phyloP scores from a whole-genome alignment of 257 asterid genomes.

The Plantago elongata region DNA sequence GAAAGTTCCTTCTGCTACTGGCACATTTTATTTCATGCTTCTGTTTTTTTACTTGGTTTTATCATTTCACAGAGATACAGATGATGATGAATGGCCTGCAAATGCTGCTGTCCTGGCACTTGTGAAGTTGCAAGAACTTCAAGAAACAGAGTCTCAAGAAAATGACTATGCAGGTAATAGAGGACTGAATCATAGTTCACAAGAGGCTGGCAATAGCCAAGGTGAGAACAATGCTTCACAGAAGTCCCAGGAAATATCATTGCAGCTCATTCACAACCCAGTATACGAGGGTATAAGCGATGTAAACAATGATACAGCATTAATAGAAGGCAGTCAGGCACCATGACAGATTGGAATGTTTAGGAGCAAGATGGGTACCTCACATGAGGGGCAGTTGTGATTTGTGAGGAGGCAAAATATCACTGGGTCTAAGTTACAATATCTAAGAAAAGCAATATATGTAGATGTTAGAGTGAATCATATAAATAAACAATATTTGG shows the following conservation, averaged over 20 bases:
- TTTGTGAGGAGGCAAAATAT: too few species aligned
- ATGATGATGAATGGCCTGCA: constrained; percentile 39
- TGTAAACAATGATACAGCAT: neutral
- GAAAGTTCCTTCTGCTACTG: neutral
- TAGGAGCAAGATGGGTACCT: too few species aligned
- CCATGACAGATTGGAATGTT: neutral
- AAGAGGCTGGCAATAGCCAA: constrained; percentile 2
- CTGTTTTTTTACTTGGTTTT: neutral
- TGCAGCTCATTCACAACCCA: neutral
- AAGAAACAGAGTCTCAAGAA: constrained; percentile 25
- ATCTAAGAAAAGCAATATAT: too few species aligned
- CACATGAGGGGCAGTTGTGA: too few species aligned
- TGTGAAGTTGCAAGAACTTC: constrained; percentile 45
- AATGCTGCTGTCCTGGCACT: constrained; percentile 45
- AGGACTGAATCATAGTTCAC: constrained; percentile 18
- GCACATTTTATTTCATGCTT: neutral
- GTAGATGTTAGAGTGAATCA: too few species aligned
- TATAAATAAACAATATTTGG: too few species aligned
- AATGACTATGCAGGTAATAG: constrained; percentile 19
- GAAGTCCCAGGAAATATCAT: constrained; percentile 4
- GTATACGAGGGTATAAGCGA: neutral
- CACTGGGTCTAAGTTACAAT: too few species aligned
- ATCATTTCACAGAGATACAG: constrained; percentile 30
- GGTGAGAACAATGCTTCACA: constrained; percentile 9
- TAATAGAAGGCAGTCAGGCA: neutral